A percentile compares a stretch with the other conserved stretches of the same genome.
Conservation (phyloP, 768 basidiomycete species). For the Gautieria morchelliformis region DNA sequence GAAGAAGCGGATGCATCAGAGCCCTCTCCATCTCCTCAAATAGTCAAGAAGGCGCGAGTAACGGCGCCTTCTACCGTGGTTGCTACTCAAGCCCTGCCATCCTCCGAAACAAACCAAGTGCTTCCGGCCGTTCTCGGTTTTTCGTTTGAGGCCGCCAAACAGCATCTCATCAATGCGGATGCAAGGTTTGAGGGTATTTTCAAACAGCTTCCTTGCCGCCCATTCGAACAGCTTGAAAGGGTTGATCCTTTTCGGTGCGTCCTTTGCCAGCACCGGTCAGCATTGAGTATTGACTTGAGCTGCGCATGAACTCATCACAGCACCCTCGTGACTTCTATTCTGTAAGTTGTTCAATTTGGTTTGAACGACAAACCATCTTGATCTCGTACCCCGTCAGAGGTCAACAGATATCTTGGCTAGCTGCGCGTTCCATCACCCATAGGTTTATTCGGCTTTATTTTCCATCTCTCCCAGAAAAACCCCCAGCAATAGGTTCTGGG, state of each 20-base stretch:
- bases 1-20: not conserved
- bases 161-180: slow-evolving; percentile 60
- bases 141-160: slow-evolving; percentile 65
- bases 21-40: not conserved
- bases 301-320: slow-evolving; percentile 28
- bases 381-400: slow-evolving; percentile 30
- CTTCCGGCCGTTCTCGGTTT: slow-evolving; percentile 69
- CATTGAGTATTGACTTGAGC: slow-evolving; percentile 63
- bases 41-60: not conserved
- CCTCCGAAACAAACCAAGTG: slow-evolving; percentile 16
- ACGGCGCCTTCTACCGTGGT: not conserved
- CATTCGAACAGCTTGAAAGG: slow-evolving; percentile 62
- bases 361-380: not conserved
- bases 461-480: slow-evolving; percentile 61
- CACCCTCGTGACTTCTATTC: slow-evolving; percentile 2
- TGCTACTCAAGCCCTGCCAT: not conserved
- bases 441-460: slow-evolving; percentile 72
- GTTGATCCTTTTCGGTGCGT: slow-evolving; percentile 77
- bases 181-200: slow-evolving; percentile 66
- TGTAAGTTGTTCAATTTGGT: not conserved
- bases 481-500: slow-evolving; percentile 16
- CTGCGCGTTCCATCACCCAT: slow-evolving; percentile 75
- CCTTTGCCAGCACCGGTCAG: not conserved
- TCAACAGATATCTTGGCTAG: slow-evolving; percentile 81
- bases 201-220: slow-evolving; percentile 54